These are phyloP conservation scores for Ceratocystis harringtonii DNA, from an alignment of 2,329 filamentous ascomycete genomes.

Conservation along the genomic window DNA sequence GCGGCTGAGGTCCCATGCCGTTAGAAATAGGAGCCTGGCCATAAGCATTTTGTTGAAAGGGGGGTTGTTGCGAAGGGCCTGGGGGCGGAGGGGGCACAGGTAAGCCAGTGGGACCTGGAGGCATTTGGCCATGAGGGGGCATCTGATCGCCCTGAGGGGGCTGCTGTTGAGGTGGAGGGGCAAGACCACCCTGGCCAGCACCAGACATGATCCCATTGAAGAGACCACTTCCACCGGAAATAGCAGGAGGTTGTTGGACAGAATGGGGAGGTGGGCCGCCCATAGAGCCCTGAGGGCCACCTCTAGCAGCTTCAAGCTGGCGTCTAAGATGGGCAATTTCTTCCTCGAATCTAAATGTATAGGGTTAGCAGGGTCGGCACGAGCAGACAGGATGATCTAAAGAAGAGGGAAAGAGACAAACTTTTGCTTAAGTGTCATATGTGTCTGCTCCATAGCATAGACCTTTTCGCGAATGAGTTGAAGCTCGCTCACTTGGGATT, in stretches of 20 bases:
- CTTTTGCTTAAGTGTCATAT: constrained; percentile 83
- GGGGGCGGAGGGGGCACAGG: constrained; percentile 44
- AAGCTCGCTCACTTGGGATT: constrained; percentile 85
- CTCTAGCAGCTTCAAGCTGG: constrained; percentile 65
- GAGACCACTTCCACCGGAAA: constrained; percentile 80
- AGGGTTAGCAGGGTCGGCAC: not conserved
- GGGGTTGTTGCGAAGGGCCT: constrained; percentile 50
- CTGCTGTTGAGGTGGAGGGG: constrained; percentile 50
- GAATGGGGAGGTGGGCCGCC: constrained; percentile 58
- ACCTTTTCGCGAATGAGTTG: constrained; percentile 88
- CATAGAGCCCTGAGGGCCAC: constrained; percentile 42
- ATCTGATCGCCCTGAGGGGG: constrained; percentile 57
- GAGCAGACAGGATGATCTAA: not conserved
- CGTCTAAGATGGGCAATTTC: constrained; percentile 74
- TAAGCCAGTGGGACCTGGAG: constrained; percentile 29
- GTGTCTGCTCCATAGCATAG: constrained; percentile 79
- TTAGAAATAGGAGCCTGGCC: constrained; percentile 43
- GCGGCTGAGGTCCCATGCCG: constrained; percentile 69
- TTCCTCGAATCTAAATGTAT: constrained; percentile 63
- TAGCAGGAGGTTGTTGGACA: constrained; percentile 72
- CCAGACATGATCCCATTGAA: constrained; percentile 96
- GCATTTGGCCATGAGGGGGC: constrained; percentile 36
- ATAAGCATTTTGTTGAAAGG: constrained; percentile 59
- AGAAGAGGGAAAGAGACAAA: constrained; percentile 25
- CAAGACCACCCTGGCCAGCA: constrained; percentile 66